Conservation (phyloP, 345 rosid genomes). For the Lumnitzera racemosa region DNA sequence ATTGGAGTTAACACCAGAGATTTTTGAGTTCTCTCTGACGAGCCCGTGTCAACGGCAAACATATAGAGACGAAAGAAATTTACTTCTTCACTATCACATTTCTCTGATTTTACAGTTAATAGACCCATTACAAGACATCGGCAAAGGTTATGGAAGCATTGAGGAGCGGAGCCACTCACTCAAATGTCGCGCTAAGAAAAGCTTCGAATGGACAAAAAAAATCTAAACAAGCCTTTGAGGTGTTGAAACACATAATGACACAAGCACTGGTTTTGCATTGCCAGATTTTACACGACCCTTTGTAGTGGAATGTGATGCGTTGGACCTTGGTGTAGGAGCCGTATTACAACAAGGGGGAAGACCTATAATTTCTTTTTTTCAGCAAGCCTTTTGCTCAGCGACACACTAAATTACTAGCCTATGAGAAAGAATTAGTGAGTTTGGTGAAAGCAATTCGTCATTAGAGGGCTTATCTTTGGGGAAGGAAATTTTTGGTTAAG, state of each 20-base stretch:
- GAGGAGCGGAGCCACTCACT: neutral
- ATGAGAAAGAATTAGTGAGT: neutral
- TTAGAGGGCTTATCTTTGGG: neutral
- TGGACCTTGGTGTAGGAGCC: neutral
- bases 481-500: neutral
- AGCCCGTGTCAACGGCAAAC: no score
- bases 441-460: neutral
- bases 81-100: no score
- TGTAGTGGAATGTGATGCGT: neutral
- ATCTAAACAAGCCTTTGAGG: neutral
- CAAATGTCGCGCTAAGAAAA: neutral
- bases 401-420: no score
- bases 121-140: no score
- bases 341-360: neutral
- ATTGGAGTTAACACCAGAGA: no score
- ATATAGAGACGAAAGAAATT: no score
- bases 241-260: neutral
- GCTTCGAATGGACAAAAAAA: neutral
- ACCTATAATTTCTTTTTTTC: neutral
- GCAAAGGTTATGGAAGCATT: no score
- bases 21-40: no score
- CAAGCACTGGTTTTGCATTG: neutral
- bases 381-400: neutral
- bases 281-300: neutral
- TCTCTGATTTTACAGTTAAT: no score